These are phyloP conservation scores for Candida pseudocylindracea DNA, from an alignment of 1,139 yeast species.

Conservation along the genomic window DNA sequence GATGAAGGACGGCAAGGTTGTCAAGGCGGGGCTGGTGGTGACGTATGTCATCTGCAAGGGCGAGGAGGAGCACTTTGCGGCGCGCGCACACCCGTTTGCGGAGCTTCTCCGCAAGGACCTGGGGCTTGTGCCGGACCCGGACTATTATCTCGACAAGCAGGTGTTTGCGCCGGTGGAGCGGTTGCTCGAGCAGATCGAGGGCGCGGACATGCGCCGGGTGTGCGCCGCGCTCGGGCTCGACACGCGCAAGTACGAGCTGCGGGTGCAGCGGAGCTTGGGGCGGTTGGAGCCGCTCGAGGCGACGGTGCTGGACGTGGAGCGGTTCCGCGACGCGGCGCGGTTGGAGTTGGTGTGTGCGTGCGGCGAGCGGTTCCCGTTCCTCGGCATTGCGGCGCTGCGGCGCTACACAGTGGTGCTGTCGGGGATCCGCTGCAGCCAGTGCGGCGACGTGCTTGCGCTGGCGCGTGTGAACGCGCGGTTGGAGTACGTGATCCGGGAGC, in stretches of 20 bases:
- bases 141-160: conserved; percentile 71
- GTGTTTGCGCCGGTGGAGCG: conserved; percentile 83
- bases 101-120: too few species aligned
- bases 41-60: conserved; percentile 55
- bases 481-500: conserved; percentile 45
- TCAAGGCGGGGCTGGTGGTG: conserved; percentile 78
- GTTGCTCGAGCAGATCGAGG: conserved; percentile 66
- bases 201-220: conserved; percentile 60
- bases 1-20: conserved; percentile 58
- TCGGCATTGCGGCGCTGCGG: conserved; percentile 47
- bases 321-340: conserved; percentile 45
- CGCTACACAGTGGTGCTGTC: conserved; percentile 35
- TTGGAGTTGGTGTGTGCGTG: conserved; percentile 45
- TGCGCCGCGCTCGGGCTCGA: conserved; percentile 68
- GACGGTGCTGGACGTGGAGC: conserved; percentile 57
- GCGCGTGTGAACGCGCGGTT: conserved; percentile 47
- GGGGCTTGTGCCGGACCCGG: conserved; percentile 42
- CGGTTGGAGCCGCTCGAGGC: conserved; percentile 41
- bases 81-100: conserved; percentile 10
- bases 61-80: conserved; percentile 34
- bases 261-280: conserved; percentile 13
- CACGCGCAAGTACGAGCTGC: conserved; percentile 33
- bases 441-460: conserved; percentile 26
- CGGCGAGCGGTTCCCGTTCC: conserved; percentile 36
- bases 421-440: conserved; percentile 52